Conservation (phyloP, 768 basidiomycete genomes). For the Strobilomyces confusus region DNA sequence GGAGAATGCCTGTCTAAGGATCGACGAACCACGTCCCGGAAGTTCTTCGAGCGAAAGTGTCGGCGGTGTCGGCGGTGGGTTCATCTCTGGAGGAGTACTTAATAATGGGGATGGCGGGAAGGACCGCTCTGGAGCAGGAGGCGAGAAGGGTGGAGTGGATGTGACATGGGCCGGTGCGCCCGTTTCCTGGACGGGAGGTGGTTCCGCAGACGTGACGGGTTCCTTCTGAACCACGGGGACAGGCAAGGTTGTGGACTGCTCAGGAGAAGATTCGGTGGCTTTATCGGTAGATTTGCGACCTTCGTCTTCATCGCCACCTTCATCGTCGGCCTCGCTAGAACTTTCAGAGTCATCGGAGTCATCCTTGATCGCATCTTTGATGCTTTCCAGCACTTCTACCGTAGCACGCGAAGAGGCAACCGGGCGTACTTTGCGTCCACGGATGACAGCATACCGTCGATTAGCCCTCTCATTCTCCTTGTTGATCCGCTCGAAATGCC, state of each 20-base stretch:
- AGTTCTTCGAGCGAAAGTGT: conserved; percentile 51
- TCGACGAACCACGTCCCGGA: conserved; percentile 50
- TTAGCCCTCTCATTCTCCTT: conserved; percentile 72
- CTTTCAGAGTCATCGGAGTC: conserved; percentile 72
- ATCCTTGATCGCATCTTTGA: conserved; percentile 90
- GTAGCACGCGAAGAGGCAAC: conserved; percentile 85
- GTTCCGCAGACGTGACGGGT: not conserved
- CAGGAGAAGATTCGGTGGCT: conserved; percentile 28
- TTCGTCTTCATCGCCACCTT: conserved; percentile 59
- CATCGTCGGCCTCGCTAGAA: conserved; percentile 62
- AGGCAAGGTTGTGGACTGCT: conserved; percentile 30
- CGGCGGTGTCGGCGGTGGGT: conserved; percentile 43
- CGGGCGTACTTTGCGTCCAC: conserved; percentile 83
- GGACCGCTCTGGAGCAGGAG: conserved; percentile 21
- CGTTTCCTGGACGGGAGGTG: conserved; percentile 29
- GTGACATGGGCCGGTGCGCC: conserved; percentile 9
- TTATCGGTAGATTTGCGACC: conserved; percentile 30
- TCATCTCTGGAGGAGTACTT: conserved; percentile 33
- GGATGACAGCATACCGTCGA: conserved; percentile 79
- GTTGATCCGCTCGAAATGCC: conserved; percentile 84
- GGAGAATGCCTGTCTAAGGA: conserved; percentile 60
- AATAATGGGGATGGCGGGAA: conserved; percentile 59
- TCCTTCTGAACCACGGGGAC: conserved; percentile 11
- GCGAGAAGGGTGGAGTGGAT: conserved; percentile 26
- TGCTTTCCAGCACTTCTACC: conserved; percentile 83